Percentiles rank a stretch among this genome's conserved stretches.
Evolutionary conservation across 331 rosid species (phyloP).

Genomic region (Acacia concinna): DNA sequence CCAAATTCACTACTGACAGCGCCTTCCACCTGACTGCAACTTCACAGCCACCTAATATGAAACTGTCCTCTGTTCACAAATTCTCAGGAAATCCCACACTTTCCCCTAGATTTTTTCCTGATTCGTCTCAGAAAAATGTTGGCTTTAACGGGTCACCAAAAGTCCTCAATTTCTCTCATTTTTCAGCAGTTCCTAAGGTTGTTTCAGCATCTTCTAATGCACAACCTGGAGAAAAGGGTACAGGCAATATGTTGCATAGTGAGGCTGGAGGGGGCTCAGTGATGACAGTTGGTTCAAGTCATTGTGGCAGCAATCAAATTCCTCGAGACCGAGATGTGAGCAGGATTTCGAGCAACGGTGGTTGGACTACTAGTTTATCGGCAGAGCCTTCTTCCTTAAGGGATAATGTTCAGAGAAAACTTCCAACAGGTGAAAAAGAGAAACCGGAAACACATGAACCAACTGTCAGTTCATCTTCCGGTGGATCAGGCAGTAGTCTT

Average conservation of each 20-base stretch:
- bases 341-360: constrained; percentile 47
- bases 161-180: constrained; percentile 42
- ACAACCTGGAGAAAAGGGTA: constrained; percentile 38
- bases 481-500: constrained; percentile 73
- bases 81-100: constrained; percentile 47
- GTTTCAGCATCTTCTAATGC: constrained; percentile 43
- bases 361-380: constrained; percentile 48
- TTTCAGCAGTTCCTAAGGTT: constrained; percentile 37
- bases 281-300: constrained; percentile 74
- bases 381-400: constrained; percentile 43
- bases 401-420: constrained; percentile 39
- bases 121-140: constrained; percentile 41
- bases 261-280: constrained; percentile 63
- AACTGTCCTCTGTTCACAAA: constrained; percentile 17
- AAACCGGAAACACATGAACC: constrained; percentile 57
- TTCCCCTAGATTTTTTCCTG: constrained; percentile 52
- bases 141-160: constrained; percentile 34
- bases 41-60: background rate
- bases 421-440: constrained; percentile 41
- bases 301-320: constrained; percentile 72
- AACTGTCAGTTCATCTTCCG: constrained; percentile 66
- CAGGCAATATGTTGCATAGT: constrained; percentile 33
- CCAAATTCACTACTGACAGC: constrained; percentile 40
- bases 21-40: constrained; percentile 23
- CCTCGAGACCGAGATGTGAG: constrained; percentile 51